These are phyloP conservation scores for Brassica juncea DNA, from an alignment of 345 rosid genomes.

Conservation along the genomic window DNA sequence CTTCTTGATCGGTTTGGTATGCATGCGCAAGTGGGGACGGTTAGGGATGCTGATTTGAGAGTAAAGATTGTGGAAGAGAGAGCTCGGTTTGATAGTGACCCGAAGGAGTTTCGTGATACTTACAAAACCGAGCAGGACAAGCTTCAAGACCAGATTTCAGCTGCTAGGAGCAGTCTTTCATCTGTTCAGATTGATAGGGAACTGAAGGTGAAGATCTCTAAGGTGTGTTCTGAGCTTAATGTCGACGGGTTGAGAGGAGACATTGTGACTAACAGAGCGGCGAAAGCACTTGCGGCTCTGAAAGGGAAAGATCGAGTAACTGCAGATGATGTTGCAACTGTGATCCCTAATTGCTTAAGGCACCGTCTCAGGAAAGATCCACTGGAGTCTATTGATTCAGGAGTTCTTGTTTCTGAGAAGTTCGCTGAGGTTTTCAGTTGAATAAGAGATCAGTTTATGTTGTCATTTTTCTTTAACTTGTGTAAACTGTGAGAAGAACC, in stretches of 20 bases:
- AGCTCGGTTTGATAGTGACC: slow-evolving; percentile 79
- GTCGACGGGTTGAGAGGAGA: slow-evolving; percentile 97
- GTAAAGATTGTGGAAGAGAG: slow-evolving; percentile 98
- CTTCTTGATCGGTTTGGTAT: slow-evolving; percentile 93
- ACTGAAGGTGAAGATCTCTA: slow-evolving; percentile 89
- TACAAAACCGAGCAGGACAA: slow-evolving; percentile 86
- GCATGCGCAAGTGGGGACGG: slow-evolving; percentile 98
- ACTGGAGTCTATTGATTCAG: slow-evolving; percentile 90
- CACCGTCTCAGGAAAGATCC: slow-evolving; percentile 98
- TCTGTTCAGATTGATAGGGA: slow-evolving; percentile 81
- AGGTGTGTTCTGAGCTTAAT: slow-evolving; percentile 89
- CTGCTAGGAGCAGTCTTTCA: slow-evolving; percentile 67
- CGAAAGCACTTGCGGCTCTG: slow-evolving; percentile 87
- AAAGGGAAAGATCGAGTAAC: slow-evolving; percentile 80
- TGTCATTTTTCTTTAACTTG: not conserved
- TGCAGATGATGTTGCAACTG: slow-evolving; percentile 93
- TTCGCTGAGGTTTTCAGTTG: slow-evolving; percentile 87
- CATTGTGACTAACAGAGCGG: slow-evolving; percentile 93
- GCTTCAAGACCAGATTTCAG: slow-evolving; percentile 75
- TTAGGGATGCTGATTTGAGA: slow-evolving; percentile 89
- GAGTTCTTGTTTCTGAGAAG: slow-evolving; percentile 82
- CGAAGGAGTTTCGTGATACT: slow-evolving; percentile 83
- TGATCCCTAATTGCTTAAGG: slow-evolving; percentile 94
- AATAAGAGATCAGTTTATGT: slow-evolving; percentile 25
- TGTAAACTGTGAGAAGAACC: slow-evolving; percentile 39